Base-by-base conservation (phyloP, 371 early-diverging fungal species). In the Blakeslea trispora region DNA sequence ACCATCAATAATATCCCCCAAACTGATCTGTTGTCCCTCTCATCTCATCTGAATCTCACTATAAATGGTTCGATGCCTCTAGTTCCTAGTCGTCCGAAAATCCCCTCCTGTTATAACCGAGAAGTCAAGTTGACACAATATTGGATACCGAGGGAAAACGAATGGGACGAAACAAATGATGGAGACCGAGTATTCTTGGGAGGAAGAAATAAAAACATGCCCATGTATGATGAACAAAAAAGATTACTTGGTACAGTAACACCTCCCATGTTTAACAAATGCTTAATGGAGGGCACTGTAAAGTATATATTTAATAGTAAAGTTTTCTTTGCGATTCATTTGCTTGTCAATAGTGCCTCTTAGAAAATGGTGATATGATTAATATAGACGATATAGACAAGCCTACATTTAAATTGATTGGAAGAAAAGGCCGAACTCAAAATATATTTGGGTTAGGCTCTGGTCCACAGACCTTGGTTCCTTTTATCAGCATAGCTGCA, bases 91-190 rank as follows among this genome's bases (percentile, higher is more conserved):
- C 55, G 18, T 23, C 28, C 49, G 9, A 48, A 40, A 22, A 34
- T 53, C 1, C 66, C 67, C 44, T 70, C 66, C 32, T 24, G 47
- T 18, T 35, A 17, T 22, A 23, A 23, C 15, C 48, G 24, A 46
- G 45, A 53, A 22, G 62, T 68, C 1, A 10, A 35, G 2, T 55
- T 68, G 21, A 62, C 68, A 15, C 64, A 72, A 34, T 72, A 66
- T 37, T 75, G 76, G 76, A 64, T 75, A 14, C 70, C 72, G 19
- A 67, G 56, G 34, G 71, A 75, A 46, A 63, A 69, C 34, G 65
- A 65, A 17, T 72, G 68, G 68, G 73, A 75, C 50, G 64, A 69
- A 53, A 47, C 54, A 17, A 52, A 65, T 17, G 39, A 62, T 2
- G 71, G 73, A 4, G 19, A 57, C 21, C 59, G 63, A 7, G 39